Evolutionary conservation across 768 basidiomycete genomes (phyloP).

Genomic region (Lyophyllum semitale): DNA sequence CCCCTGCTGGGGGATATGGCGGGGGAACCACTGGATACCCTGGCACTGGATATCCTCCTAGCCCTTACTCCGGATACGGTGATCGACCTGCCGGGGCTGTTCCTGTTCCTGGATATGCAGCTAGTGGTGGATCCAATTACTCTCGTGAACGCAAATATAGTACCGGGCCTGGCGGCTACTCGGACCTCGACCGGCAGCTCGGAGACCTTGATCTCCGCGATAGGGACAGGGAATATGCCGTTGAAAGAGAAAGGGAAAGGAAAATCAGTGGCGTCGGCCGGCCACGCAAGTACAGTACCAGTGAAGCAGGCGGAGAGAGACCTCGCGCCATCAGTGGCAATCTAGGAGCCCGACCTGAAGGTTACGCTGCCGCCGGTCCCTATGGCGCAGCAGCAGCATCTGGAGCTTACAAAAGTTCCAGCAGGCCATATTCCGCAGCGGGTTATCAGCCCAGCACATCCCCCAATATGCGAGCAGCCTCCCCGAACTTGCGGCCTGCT

Average conservation of each 20-base stretch:
- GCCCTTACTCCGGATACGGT: slow-evolving; percentile 25
- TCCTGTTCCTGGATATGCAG: slow-evolving; percentile 21
- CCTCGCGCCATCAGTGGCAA: slow-evolving; percentile 41
- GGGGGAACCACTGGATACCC: slow-evolving; percentile 22
- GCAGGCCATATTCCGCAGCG: slow-evolving; percentile 17
- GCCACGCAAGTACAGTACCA: slow-evolving; percentile 47
- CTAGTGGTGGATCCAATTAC: slow-evolving; percentile 24
- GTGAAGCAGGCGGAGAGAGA: slow-evolving; percentile 36
- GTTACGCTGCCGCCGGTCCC: slow-evolving; percentile 31
- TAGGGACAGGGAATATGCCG: slow-evolving; percentile 30
- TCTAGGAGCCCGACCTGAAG: slow-evolving; percentile 29
- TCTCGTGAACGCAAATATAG: slow-evolving; percentile 34
- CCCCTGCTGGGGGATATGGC: slow-evolving; percentile 21
- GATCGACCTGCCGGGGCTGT: slow-evolving; percentile 13
- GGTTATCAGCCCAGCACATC: slow-evolving; percentile 19
- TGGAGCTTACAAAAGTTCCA: slow-evolving; percentile 32
- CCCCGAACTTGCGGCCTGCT: slow-evolving; percentile 51
- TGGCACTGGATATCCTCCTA: slow-evolving; percentile 25
- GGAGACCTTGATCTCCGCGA: slow-evolving; percentile 41
- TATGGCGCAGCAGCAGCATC: slow-evolving; percentile 29
- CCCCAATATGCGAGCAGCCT: slow-evolving; percentile 35
- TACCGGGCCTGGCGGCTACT: slow-evolving; percentile 23
- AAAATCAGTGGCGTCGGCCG: slow-evolving; percentile 37
- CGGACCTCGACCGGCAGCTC: slow-evolving; percentile 43
- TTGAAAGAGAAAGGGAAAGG: slow-evolving; percentile 34